Base-by-base conservation (phyloP, 2,329 filamentous ascomycete species). In the Colletotrichum higginsianum region DNA sequence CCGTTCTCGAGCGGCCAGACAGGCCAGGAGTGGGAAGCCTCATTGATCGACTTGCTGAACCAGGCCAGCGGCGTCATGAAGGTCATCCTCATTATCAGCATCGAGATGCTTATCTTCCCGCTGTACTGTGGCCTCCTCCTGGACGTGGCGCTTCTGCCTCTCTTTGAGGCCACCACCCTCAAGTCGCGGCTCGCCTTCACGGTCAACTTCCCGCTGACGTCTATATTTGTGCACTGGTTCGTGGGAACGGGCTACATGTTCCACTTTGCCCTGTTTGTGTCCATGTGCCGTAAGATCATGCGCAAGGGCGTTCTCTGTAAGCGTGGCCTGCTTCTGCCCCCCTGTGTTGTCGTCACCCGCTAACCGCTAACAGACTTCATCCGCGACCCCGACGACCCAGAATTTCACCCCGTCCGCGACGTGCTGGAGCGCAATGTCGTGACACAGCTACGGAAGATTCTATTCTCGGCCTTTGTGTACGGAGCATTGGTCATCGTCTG, bases 211-310 rank as follows among this genome's bases (percentile, higher is more conserved):
- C 96, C 96, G 0, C 88, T 96, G 75, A 98, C 95, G 0, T 98
- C 96, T 16, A 90, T 97, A 16, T 99, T 99, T 80, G 93, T 98
- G 63, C 96, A 99, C 81, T 99, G 96, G 96, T 99, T 99, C 79
- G 92, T 98, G 67, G 96, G 96, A 60, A 99, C 96, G 4, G 97
- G 95, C 74, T 99, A 99, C 82, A 99, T 99, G 97, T 99, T 99
- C 84, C 96, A 99, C 80, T 99, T 99, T 80, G 96, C 96, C 6
- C 88, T 99, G 3, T 99, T 99, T 79, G 96, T 99, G 21, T 97
- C 95, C 67, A 98, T 99, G 95, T 99, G 96, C 82, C 92, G 96
- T 74, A 98, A 98, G 84, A 98, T 98, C 71, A 94, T 99, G 92
- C 92, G 96, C 74, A 94, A 91, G 75, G 96, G 96, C 62, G 96